Evolutionary conservation across 371 early-diverging fungal genomes (phyloP).

Genomic region (Zopfochytrium polystomum): DNA sequence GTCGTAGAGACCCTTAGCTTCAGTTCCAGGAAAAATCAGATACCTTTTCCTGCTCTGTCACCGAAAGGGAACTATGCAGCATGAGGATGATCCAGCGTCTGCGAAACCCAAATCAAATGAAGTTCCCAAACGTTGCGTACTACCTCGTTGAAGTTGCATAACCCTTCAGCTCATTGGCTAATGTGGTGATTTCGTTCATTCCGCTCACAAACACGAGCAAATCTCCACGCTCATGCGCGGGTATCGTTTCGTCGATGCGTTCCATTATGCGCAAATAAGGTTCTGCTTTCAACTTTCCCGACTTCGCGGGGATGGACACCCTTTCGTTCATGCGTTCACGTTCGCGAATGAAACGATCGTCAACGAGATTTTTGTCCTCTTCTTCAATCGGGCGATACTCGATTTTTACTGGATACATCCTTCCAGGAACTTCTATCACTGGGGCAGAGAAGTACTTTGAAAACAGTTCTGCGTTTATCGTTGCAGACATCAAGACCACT

Average conservation of each 20-base stretch:
- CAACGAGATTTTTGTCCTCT: slow-evolving; percentile 68
- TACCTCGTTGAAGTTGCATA: slow-evolving; percentile 43
- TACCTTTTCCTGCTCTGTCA: slow-evolving; percentile 90
- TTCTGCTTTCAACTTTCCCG: slow-evolving; percentile 44
- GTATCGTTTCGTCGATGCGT: slow-evolving; percentile 59
- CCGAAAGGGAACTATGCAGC: slow-evolving; percentile 69
- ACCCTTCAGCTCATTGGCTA: slow-evolving; percentile 48
- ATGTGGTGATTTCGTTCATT: slow-evolving; percentile 60
- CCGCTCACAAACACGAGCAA: slow-evolving; percentile 68
- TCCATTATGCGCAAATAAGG: slow-evolving; percentile 64
- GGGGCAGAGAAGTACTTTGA: slow-evolving; percentile 72
- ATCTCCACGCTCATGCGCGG: slow-evolving; percentile 63
- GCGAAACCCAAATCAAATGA: slow-evolving; percentile 5
- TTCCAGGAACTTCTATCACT: slow-evolving; percentile 68
- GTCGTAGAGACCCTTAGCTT: slow-evolving; percentile 22
- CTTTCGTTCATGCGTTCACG: slow-evolving; percentile 39
- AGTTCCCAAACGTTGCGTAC: slow-evolving; percentile 23
- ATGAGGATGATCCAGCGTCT: slow-evolving; percentile 73
- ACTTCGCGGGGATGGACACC: slow-evolving; percentile 43
- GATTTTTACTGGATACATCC: slow-evolving; percentile 82
- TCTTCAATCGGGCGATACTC: slow-evolving; percentile 76
- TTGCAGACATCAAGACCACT: slow-evolving; percentile 96
- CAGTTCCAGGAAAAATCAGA: slow-evolving; percentile 28
- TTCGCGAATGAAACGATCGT: slow-evolving; percentile 49
- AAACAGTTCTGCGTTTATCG: slow-evolving; percentile 89